phyloP scores from a whole-genome alignment of 208 protist species.

The Sergeia podlipaevii region DNA sequence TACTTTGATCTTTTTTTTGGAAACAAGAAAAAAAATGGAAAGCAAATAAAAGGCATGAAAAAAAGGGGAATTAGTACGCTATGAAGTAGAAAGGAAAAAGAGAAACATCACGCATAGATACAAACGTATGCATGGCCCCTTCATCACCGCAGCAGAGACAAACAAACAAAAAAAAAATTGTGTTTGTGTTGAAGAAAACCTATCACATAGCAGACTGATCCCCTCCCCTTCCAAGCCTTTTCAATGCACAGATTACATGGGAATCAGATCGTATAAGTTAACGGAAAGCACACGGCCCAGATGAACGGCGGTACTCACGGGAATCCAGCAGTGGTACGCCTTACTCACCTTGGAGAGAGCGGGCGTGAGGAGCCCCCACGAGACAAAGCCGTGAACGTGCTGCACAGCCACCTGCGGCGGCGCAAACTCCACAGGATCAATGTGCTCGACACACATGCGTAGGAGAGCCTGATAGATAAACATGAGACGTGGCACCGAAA shows the following conservation, averaged over 20 bases:
- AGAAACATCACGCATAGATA: constrained; percentile 5
- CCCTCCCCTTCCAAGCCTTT: neutral
- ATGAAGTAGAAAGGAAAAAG: too few species aligned
- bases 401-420: constrained; percentile 47
- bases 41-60: too few species aligned
- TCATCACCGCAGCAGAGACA: too few species aligned
- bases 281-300: constrained; percentile 54
- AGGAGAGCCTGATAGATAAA: constrained; percentile 65
- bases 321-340: constrained; percentile 76
- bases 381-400: constrained; percentile 58
- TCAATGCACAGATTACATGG: constrained; percentile 13
- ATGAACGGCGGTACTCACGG: constrained; percentile 62
- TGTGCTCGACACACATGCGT: constrained; percentile 49
- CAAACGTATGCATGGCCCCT: too few species aligned
- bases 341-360: constrained; percentile 15
- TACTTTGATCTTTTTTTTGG: too few species aligned
- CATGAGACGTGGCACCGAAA: constrained; percentile 42
- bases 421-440: constrained; percentile 75
- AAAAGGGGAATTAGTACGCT: too few species aligned
- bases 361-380: constrained; percentile 71
- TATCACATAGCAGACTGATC: too few species aligned
- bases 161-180: constrained; percentile 8
- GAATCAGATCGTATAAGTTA: constrained; percentile 78
- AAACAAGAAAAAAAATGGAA: too few species aligned
- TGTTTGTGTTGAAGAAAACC: too few species aligned